Percentiles rank a stretch among this genome's conserved stretches.
Evolutionary conservation across 2,329 filamentous ascomycete genomes (phyloP).

Genomic region (Diplodia corticola): DNA sequence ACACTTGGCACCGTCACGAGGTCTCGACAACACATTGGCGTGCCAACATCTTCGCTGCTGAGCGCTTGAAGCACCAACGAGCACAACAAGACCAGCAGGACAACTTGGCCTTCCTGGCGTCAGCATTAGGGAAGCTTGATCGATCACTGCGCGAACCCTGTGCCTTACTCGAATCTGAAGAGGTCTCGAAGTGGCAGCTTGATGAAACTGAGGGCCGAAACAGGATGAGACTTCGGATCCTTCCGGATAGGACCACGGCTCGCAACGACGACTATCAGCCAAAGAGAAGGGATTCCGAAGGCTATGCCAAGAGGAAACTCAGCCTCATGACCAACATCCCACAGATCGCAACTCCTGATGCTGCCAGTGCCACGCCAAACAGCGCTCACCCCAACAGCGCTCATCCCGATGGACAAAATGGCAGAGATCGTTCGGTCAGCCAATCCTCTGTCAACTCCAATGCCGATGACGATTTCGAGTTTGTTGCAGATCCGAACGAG

Average conservation of each 20-base stretch:
- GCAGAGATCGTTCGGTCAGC: conserved; percentile 41
- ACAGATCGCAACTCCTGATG: conserved; percentile 26
- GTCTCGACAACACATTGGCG: conserved; percentile 87
- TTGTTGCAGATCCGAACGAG: conserved; percentile 90
- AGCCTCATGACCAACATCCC: conserved; percentile 49
- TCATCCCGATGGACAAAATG: conserved; percentile 29
- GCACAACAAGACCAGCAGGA: conserved; percentile 92
- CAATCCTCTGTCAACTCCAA: conserved; percentile 46
- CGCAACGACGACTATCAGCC: conserved; percentile 77
- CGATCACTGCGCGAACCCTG: conserved; percentile 76
- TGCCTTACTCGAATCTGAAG: conserved; percentile 71
- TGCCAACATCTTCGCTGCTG: conserved; percentile 90
- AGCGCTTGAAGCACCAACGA: conserved; percentile 88
- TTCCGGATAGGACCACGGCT: conserved; percentile 68
- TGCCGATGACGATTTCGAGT: conserved; percentile 89
- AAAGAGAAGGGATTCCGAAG: conserved; percentile 69
- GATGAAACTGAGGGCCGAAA: conserved; percentile 95
- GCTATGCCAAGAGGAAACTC: conserved; percentile 46
- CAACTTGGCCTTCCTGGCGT: conserved; percentile 73
- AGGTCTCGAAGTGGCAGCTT: conserved; percentile 77
- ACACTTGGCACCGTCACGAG: conserved; percentile 77
- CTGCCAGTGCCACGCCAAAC: conserved; percentile 29
- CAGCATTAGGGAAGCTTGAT: conserved; percentile 76
- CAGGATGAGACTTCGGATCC: conserved; percentile 84
- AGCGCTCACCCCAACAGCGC: conserved; percentile 30